phyloP scores from a whole-genome alignment of 139 green algal genomes.

The Chlamydomonas sphaeroides region DNA sequence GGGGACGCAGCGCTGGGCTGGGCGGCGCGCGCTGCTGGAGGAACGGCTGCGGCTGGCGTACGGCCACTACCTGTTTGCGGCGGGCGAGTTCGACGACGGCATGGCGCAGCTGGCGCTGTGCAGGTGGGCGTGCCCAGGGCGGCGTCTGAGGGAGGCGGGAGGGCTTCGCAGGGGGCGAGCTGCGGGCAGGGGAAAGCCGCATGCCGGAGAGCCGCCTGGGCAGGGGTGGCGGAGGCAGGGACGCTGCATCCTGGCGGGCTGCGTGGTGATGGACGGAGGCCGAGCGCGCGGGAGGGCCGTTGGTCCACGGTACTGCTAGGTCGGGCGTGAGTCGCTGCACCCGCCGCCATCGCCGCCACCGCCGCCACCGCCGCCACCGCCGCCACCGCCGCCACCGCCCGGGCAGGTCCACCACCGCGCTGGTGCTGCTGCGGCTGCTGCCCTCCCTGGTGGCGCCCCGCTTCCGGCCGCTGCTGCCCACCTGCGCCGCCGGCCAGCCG shows the following conservation, averaged over 20 bases:
- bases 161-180: no score
- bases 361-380: no score
- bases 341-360: no score
- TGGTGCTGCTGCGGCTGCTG: conserved; percentile 77
- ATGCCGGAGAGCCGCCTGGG: background rate
- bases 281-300: no score
- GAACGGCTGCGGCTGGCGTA: conserved; percentile 73
- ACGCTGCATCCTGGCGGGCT: no score
- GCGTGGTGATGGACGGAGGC: no score
- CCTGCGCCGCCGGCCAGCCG: conserved; percentile 10
- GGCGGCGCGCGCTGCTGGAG: conserved; percentile 61
- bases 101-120: conserved; percentile 83
- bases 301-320: no score
- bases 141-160: no score
- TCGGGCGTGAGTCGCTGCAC: no score
- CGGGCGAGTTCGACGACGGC: conserved; percentile 77
- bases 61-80: conserved; percentile 73
- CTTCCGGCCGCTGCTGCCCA: conserved; percentile 26
- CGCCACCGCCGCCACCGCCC: background rate
- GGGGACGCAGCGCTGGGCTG: background rate
- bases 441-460: conserved; percentile 65
- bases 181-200: no score
- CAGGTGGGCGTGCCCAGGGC: background rate
- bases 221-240: background rate
- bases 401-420: conserved; percentile 13